Base-by-base conservation (phyloP, 1,284 basidiomycete genomes). In the Ganoderma multipileum region DNA sequence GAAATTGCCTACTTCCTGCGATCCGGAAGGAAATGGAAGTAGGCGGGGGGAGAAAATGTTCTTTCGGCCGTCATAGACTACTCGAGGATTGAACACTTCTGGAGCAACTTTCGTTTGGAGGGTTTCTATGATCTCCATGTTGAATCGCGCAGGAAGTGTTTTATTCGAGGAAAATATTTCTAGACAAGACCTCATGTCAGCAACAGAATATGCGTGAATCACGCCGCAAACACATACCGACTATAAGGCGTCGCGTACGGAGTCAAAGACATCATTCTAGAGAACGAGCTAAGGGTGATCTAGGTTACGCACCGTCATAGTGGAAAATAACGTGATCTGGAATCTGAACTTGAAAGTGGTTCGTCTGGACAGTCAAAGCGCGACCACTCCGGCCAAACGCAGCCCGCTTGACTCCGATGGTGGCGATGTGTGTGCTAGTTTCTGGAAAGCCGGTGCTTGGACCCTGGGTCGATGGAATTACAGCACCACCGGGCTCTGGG, bases 11-110 rank as follows among this genome's bases (percentile, higher is more conserved):
- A 81, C 89, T 77, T 89, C 87, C 68, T 84, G 82, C 0, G 81
- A 81, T 20, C 80, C 81, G 0, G 70, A 76, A 0, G 83, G 82
- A 64, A 93, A 88, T 0, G 86, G 84, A 8, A 93, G 80, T 65
- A 84, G 81, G 52, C 83, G 81, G 4, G 85, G 80, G 12, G 88
- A 80, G 75, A 92, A 94, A 70, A 94, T 77, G 71, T 94, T 95
- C 78, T 93, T 94, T n/a, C 91, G 82, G 0, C 93, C 92, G 69
- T 95, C 92, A 68, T 94, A 94, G 1, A 86, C 91, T 8, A 85
- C 88, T 6, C 83, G 85, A 2, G 88, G 89, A 0, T 84, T 89
- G 73, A 92, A 93, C 18, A 92, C 80, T 12, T 85, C 78, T 0
- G 89, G 88, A 0, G 87, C 87, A 7, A 85, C 81, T 0, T 79